Percentiles rank a stretch among this genome's conserved stretches.
Conservation (phyloP, 176 grass and related monocot genomes). For the Oryza brachyantha region DNA sequence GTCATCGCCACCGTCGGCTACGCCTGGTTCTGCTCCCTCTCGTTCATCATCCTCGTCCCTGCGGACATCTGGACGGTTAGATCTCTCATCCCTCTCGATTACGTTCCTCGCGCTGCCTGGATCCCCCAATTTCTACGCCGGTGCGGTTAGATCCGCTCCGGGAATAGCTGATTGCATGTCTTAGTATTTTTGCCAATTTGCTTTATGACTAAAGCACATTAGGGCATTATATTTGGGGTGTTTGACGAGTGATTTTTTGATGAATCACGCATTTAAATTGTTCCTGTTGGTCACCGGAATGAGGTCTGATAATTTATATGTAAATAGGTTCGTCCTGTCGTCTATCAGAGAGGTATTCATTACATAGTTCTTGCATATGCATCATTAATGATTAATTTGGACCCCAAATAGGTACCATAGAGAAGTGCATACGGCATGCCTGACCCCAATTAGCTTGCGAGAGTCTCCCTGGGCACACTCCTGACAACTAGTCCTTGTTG, state of each 20-base stretch:
- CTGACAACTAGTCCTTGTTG: neutral
- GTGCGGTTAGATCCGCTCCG: conserved; percentile 35
- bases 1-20: conserved; percentile 91
- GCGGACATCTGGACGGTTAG: conserved; percentile 99
- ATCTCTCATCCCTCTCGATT: conserved; percentile 22
- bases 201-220: neutral
- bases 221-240: neutral
- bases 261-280: conserved; percentile 9
- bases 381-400: neutral
- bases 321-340: neutral
- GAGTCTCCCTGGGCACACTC: neutral
- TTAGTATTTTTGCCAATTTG: conserved; percentile 21
- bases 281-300: neutral
- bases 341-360: neutral
- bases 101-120: neutral
- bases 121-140: neutral
- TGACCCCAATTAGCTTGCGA: neutral
- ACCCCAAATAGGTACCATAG: conserved; percentile 7
- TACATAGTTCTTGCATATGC: conserved; percentile 2
- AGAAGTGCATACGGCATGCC: conserved; percentile 2
- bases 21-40: conserved; percentile 99
- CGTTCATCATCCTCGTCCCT: conserved; percentile 98
- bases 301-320: conserved; percentile 13
- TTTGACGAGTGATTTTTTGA: neutral
- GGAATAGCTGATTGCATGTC: conserved; percentile 15